Percentiles rank a stretch among this genome's conserved stretches.
These are phyloP conservation scores for Lagenidium sp. DNA, from an alignment of 352 stramenopile species.

Conservation along the genomic window DNA sequence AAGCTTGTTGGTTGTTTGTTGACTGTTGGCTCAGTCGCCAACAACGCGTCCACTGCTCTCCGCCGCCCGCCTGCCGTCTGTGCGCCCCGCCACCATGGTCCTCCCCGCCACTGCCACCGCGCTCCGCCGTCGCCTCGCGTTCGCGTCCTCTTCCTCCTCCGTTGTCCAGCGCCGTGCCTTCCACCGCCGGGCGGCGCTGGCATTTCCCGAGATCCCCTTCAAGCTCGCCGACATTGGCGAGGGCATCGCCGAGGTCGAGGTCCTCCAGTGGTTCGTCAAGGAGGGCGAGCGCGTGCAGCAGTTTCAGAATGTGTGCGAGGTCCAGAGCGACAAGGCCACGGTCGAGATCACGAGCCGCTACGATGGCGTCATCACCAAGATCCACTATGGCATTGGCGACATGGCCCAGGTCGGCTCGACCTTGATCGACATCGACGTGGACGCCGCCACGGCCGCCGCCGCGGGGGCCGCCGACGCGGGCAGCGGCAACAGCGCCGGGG, in stretches of 20 bases:
- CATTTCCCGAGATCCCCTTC: conserved; percentile 80
- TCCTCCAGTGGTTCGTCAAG: conserved; percentile 97
- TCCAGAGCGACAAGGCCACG: conserved; percentile 90
- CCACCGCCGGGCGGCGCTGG: conserved; percentile 26
- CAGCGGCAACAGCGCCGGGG: conserved; percentile 16
- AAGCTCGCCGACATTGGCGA: conserved; percentile 97
- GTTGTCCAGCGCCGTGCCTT: too few species aligned
- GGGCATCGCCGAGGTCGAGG: conserved; percentile 97
- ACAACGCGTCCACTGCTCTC: too few species aligned
- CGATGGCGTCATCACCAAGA: conserved; percentile 89
- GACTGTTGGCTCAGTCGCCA: too few species aligned
- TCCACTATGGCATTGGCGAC: conserved; percentile 92
- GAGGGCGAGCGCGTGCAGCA: conserved; percentile 86
- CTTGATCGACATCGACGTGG: conserved; percentile 90
- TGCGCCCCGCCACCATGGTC: neutral
- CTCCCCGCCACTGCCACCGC: conserved; percentile 4
- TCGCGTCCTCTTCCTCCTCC: too few species aligned
- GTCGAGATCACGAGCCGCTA: conserved; percentile 98
- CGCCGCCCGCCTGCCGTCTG: neutral
- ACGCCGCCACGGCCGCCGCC: conserved; percentile 61
- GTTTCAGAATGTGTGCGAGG: conserved; percentile 98
- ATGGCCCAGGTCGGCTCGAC: conserved; percentile 94
- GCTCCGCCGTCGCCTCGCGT: neutral
- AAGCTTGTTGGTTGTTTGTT: too few species aligned
- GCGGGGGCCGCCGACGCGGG: conserved; percentile 23